phyloP scores from a whole-genome alignment of 73 alveolate genomes.

The Paramecium primaurelia region DNA sequence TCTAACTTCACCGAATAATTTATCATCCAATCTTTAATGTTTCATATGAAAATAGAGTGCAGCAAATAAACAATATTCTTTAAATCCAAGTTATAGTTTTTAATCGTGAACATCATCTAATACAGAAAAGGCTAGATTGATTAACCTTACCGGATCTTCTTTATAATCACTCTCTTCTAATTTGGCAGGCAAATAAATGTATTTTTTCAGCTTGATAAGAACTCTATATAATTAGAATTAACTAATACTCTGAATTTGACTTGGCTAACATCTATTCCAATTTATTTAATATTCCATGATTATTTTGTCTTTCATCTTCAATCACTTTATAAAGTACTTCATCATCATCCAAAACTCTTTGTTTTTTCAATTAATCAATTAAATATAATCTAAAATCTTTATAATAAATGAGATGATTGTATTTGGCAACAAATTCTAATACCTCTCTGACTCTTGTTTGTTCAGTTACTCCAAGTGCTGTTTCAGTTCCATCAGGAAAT shows the following conservation, averaged over 20 bases:
- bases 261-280: neutral
- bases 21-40: neutral
- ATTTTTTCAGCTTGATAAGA: neutral
- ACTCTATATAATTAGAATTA: neutral
- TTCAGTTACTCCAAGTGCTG: neutral
- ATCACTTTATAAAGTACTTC: conserved; percentile 23
- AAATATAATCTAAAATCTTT: conserved; percentile 38
- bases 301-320: conserved; percentile 24
- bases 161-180: conserved; percentile 9
- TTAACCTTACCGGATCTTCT: neutral
- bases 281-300: neutral
- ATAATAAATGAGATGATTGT: neutral
- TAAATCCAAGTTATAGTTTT: neutral
- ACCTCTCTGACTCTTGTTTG: neutral
- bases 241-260: neutral
- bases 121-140: neutral
- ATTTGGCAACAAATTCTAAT: neutral
- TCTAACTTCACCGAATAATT: neutral
- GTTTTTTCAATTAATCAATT: neutral
- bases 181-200: neutral
- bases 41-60: conserved; percentile 22
- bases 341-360: conserved; percentile 52
- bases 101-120: conserved; percentile 6
- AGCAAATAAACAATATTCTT: conserved; percentile 29
- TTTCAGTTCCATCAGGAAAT: neutral